phyloP scores from a whole-genome alignment of 164 flowering plant species.

The Vitis amurensis region DNA sequence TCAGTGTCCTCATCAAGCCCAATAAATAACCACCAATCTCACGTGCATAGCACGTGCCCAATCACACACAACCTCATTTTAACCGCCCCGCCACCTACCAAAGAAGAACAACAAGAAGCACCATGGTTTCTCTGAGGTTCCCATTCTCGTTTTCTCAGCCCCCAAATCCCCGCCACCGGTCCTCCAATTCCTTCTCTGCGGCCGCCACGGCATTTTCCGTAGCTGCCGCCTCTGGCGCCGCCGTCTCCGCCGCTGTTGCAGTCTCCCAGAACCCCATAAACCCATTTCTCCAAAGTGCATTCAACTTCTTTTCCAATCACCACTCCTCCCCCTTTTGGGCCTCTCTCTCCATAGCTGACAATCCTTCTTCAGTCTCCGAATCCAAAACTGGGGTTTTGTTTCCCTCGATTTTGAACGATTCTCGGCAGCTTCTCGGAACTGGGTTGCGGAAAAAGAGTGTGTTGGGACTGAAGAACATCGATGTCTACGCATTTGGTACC shows the following conservation, averaged over 20 bases:
- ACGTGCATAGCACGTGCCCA: no score
- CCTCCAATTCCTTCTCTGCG: conserved; percentile 19
- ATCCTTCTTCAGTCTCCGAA: conserved; percentile 42
- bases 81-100: no score
- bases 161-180: conserved; percentile 14
- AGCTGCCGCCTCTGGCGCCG: conserved; percentile 15
- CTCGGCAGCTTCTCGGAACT: conserved; percentile 64
- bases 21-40: no score
- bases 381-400: conserved; percentile 70
- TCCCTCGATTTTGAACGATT: conserved; percentile 52
- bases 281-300: conserved; percentile 46
- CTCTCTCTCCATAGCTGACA: conserved; percentile 65
- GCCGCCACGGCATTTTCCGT: conserved; percentile 28
- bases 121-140: conserved; percentile 81
- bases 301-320: conserved; percentile 38
- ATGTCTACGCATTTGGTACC: conserved; percentile 91
- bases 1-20: no score
- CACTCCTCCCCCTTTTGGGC: conserved; percentile 55
- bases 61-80: no score
- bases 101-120: not conserved
- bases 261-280: conserved; percentile 32
- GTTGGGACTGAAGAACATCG: conserved; percentile 89
- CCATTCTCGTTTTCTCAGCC: conserved; percentile 88
- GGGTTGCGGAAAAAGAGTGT: conserved; percentile 78
- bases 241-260: conserved; percentile 31